Base-by-base conservation (phyloP, 1,139 yeast species). In the Taiozyma sp. region DNA sequence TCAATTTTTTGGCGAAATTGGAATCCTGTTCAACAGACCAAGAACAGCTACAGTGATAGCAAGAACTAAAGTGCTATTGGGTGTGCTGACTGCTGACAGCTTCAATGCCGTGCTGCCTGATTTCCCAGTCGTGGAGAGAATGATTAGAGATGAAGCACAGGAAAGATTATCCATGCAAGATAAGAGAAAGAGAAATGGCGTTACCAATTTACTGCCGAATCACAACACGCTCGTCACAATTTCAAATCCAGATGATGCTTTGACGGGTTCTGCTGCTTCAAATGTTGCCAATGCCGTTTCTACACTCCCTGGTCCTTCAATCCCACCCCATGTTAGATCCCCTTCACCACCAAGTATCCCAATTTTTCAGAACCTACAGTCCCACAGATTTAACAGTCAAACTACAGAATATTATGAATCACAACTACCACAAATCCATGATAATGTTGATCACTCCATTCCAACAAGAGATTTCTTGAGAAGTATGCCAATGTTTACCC, bases 21-120 rank as follows among this genome's bases (percentile, higher is more conserved):
- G 93, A 7, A 84, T 86, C 46, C 69, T 87, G 39, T 86, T 83
- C 68, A 83, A 84, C 62, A 71, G 91, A 44, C 91, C 92, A 12
- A 70, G 93, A 57, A 85, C 92, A 0, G 93, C 93, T 0, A 84
- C 91, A 1, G 91, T 86, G 16, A 80, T 85, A n/a, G 87, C 93
- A 2, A 72, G 83, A 54, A 78, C 88, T 0, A 79, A 75, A 56
- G 88, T 87, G 1, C 68, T 86, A 49, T 70, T 84, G 8, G 91
- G 89, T 2, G 86, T 84, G 1, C 71, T 87, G 44, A 84, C 89
- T 1, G 78, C 83, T 10, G 87, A 83, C 51, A 78, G 83, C 14
- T 73, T 87, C 48, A 78, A 80, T 57, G 69, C 72, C 24, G 87
- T 85, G 2, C 68, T 86, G 28, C 80, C 81, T 3, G 77, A 76